Conservation (phyloP, 441 rosid genomes). For the Populus hybrid region DNA sequence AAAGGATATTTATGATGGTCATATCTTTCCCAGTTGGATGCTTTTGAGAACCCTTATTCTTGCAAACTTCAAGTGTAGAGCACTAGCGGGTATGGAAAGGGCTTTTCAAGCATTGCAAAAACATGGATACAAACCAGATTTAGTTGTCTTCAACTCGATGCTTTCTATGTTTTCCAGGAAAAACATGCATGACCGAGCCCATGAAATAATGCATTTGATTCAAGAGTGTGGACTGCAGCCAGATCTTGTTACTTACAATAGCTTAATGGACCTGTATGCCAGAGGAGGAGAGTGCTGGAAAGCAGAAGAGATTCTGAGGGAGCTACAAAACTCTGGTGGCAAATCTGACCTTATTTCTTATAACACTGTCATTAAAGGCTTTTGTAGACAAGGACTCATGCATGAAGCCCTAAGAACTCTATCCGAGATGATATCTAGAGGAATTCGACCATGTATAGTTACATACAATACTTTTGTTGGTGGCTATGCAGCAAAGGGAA, state of each 20-base stretch:
- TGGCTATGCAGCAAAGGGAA: constrained; percentile 62
- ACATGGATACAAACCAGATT: constrained; percentile 73
- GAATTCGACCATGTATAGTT: constrained; percentile 75
- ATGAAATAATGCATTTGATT: constrained; percentile 52
- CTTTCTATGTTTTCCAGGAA: constrained; percentile 67
- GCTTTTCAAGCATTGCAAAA: constrained; percentile 53
- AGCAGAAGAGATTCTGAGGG: constrained; percentile 75
- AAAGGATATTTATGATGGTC: constrained; percentile 56
- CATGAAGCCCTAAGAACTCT: constrained; percentile 70
- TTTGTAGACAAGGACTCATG: constrained; percentile 83
- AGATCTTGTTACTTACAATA: constrained; percentile 78
- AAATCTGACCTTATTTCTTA: constrained; percentile 76
- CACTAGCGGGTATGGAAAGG: constrained; percentile 60
- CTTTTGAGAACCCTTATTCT: constrained; percentile 79
- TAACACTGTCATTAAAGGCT: constrained; percentile 90
- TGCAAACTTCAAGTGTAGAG: constrained; percentile 63
- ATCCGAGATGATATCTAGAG: constrained; percentile 63
- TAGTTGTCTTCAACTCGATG: constrained; percentile 77
- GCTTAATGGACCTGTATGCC: constrained; percentile 91
- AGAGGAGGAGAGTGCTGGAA: constrained; percentile 76
- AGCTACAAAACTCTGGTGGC: constrained; percentile 38
- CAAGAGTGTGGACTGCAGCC: constrained; percentile 59
- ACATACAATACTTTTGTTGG: constrained; percentile 85
- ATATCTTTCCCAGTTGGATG: constrained; percentile 87
- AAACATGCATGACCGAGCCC: constrained; percentile 56